Evolutionary conservation across 768 basidiomycete genomes (phyloP).

Genomic region (Termitomyces sp.): DNA sequence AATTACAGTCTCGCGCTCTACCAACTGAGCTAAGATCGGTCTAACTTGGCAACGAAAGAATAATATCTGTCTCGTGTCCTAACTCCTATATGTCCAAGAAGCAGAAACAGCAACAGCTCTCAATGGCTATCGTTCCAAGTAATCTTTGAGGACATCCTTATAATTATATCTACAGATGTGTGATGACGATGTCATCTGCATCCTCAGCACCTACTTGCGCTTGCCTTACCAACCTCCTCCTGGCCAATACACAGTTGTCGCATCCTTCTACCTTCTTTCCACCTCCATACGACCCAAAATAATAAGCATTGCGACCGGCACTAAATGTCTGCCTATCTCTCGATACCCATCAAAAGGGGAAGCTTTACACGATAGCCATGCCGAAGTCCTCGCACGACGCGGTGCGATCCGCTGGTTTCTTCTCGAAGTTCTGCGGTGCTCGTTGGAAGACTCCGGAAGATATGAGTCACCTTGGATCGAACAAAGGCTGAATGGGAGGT

Average conservation of each 20-base stretch:
- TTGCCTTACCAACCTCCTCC: constrained; percentile 49
- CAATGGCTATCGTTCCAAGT: too few species aligned
- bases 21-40: constrained; percentile 46
- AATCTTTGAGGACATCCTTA: too few species aligned
- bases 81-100: too few species aligned
- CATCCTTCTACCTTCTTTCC: constrained; percentile 46
- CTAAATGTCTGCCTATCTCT: constrained; percentile 74
- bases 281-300: constrained; percentile 37
- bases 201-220: constrained; percentile 41
- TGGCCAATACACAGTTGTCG: constrained; percentile 62
- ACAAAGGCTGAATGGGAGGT: constrained; percentile 34
- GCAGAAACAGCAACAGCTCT: too few species aligned
- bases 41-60: too few species aligned
- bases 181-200: constrained; percentile 23
- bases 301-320: constrained; percentile 77
- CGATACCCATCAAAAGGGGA: constrained; percentile 70
- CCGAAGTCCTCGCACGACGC: constrained; percentile 86
- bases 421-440: constrained; percentile 54
- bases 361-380: constrained; percentile 84
- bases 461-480: constrained; percentile 51
- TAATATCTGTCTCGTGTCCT: too few species aligned
- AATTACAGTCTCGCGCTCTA: constrained; percentile 46
- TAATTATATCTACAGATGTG: constrained; percentile 3
- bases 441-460: constrained; percentile 11
- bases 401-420: constrained; percentile 78